Conservation (phyloP, 1,139 yeast genomes). For the Kurtzmaniella natalensis region DNA sequence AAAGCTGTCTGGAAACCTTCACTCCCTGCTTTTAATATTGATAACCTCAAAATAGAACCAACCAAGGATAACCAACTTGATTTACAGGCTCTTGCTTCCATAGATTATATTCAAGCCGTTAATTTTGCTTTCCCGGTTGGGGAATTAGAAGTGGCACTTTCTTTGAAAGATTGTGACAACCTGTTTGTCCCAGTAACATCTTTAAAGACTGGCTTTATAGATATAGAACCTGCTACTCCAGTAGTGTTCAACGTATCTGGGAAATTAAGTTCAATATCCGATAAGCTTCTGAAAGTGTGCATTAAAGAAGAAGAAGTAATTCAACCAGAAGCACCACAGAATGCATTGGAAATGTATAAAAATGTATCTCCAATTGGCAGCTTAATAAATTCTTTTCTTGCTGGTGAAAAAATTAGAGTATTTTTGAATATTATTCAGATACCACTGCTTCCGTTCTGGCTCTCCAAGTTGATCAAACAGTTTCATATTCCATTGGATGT, state of each 20-base stretch:
- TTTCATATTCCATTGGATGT: slow-evolving; percentile 1
- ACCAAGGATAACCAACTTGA: background rate
- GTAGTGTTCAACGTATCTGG: slow-evolving; percentile 15
- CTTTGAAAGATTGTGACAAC: slow-evolving; percentile 25
- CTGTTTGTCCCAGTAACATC: too few species aligned
- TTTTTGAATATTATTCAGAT: background rate
- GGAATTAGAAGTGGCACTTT: slow-evolving; percentile 24
- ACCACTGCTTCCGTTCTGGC: background rate
- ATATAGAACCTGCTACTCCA: too few species aligned
- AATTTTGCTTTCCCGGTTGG: slow-evolving; percentile 12
- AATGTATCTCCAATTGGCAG: background rate
- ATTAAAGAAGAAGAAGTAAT: background rate
- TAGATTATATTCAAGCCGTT: background rate
- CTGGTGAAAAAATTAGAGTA: slow-evolving; percentile 2
- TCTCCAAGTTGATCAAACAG: slow-evolving; percentile 1
- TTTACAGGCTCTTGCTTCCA: slow-evolving; percentile 1
- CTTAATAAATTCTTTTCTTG: background rate
- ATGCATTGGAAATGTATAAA: too few species aligned
- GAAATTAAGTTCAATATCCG: slow-evolving; percentile 15
- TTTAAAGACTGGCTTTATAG: too few species aligned
- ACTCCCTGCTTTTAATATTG: slow-evolving; percentile 1
- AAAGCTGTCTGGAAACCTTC: slow-evolving; percentile 1
- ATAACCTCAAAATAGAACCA: background rate
- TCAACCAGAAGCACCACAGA: too few species aligned
- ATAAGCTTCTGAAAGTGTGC: background rate